Percentiles rank a stretch among this genome's conserved stretches.
These are phyloP conservation scores for Suhomyces sp. DNA, from an alignment of 805 yeast species.

Conservation along the genomic window DNA sequence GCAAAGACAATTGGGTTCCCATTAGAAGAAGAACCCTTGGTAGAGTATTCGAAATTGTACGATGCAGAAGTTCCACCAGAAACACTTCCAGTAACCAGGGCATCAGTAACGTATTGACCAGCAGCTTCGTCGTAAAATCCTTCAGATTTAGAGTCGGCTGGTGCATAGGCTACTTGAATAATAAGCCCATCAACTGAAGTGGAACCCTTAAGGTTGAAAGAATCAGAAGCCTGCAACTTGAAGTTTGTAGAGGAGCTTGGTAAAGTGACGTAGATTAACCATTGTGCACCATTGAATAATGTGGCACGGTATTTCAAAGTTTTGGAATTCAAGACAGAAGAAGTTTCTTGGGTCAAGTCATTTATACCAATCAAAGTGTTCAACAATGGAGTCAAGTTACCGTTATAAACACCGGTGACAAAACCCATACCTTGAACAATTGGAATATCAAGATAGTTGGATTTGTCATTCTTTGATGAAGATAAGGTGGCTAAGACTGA, in stretches of 20 bases:
- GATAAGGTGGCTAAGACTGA: conserved; percentile 49
- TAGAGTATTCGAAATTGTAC: conserved; percentile 49
- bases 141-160: conserved; percentile 33
- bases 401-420: conserved; percentile 51
- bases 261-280: conserved; percentile 53
- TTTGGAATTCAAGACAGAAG: conserved; percentile 26
- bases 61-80: conserved; percentile 45
- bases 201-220: conserved; percentile 37
- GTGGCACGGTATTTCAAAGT: conserved; percentile 31
- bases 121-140: conserved; percentile 62
- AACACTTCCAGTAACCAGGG: conserved; percentile 47
- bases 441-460: conserved; percentile 47
- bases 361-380: conserved; percentile 48
- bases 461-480: conserved; percentile 21
- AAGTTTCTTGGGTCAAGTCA: conserved; percentile 35
- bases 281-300: conserved; percentile 40
- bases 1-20: conserved; percentile 50
- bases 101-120: conserved; percentile 60
- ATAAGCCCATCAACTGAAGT: conserved; percentile 42
- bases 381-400: conserved; percentile 51
- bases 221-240: conserved; percentile 30
- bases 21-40: conserved; percentile 49
- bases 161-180: conserved; percentile 53
- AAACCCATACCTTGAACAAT: conserved; percentile 64
- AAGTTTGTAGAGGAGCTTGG: conserved; percentile 39